These are phyloP conservation scores for Agrocybe praecox DNA, from an alignment of 768 basidiomycete species.

Conservation along the genomic window DNA sequence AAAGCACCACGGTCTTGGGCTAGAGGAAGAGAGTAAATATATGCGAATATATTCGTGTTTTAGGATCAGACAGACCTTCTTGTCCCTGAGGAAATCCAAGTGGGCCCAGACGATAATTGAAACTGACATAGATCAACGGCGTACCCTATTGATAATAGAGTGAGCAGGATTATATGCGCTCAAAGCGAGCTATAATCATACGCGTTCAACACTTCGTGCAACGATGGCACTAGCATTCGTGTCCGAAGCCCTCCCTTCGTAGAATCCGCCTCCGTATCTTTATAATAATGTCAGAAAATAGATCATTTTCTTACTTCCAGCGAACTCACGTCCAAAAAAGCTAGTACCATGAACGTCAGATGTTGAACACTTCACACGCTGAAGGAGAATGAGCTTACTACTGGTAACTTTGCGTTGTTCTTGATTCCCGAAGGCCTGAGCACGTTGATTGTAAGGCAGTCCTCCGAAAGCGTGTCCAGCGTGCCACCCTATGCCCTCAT, in stretches of 20 bases:
- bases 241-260: neutral
- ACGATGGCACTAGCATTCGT: neutral
- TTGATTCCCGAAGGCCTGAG: neutral
- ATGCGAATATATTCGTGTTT: no score
- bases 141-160: conserved; percentile 26
- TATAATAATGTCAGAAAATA: neutral
- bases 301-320: no score
- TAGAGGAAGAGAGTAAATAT: neutral
- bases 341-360: neutral
- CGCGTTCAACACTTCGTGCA: neutral
- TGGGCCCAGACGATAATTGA: conserved; percentile 42
- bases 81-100: conserved; percentile 42
- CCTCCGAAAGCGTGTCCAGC: neutral
- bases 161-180: neutral
- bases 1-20: conserved; percentile 34
- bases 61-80: no score
- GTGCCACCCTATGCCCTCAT: neutral
- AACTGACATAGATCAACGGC: conserved; percentile 41
- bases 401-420: neutral
- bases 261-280: neutral
- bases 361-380: no score
- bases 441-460: neutral
- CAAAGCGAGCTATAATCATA: neutral
- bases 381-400: neutral
- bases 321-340: neutral